These are phyloP conservation scores for Penicillium oxalicum DNA, from an alignment of 2,329 filamentous ascomycete species.

Conservation along the genomic window DNA sequence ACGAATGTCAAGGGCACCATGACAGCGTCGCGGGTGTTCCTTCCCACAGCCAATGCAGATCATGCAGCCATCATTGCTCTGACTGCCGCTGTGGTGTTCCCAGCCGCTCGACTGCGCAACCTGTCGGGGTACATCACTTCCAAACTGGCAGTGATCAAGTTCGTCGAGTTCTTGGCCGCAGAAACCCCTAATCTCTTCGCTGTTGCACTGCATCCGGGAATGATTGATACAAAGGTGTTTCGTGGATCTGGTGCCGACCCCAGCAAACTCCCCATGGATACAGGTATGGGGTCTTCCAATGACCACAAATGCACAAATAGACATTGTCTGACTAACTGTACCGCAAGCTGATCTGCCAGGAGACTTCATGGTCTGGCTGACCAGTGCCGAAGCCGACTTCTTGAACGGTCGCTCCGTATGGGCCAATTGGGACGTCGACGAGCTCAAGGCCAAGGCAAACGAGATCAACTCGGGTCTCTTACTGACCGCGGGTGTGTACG, in stretches of 20 bases:
- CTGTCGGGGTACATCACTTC: slow-evolving; percentile 36
- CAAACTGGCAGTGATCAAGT: slow-evolving; percentile 39
- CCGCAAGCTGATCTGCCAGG: slow-evolving; percentile 19
- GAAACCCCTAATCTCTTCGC: slow-evolving; percentile 40
- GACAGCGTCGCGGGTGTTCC: slow-evolving; percentile 11
- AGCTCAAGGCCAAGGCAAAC: slow-evolving; percentile 25
- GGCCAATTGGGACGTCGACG: slow-evolving; percentile 41
- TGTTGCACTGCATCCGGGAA: slow-evolving; percentile 42
- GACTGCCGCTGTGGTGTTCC: slow-evolving; percentile 14
- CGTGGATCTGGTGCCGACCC: slow-evolving; percentile 12
- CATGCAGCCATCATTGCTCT: slow-evolving; percentile 15
- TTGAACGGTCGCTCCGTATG: slow-evolving; percentile 35
- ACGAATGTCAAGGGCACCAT: slow-evolving; percentile 21
- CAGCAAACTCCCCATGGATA: slow-evolving; percentile 14
- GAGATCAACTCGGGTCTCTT: slow-evolving; percentile 10
- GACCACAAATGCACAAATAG: not conserved
- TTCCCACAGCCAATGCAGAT: slow-evolving; percentile 13
- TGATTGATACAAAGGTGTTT: slow-evolving; percentile 23
- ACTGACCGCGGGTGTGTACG: not conserved
- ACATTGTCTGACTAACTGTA: too few relatives aligned
- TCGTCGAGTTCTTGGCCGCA: slow-evolving; percentile 39
- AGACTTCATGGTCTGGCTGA: slow-evolving; percentile 34
- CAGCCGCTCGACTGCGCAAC: slow-evolving; percentile 6
- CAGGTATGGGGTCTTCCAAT: slow-evolving; percentile 7
- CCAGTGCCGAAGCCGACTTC: slow-evolving; percentile 35